Evolutionary conservation across 2,329 filamentous ascomycete species (phyloP), one percentile per base, ranked within the genome.

Genomic region (Neonectria faginata): DNA sequence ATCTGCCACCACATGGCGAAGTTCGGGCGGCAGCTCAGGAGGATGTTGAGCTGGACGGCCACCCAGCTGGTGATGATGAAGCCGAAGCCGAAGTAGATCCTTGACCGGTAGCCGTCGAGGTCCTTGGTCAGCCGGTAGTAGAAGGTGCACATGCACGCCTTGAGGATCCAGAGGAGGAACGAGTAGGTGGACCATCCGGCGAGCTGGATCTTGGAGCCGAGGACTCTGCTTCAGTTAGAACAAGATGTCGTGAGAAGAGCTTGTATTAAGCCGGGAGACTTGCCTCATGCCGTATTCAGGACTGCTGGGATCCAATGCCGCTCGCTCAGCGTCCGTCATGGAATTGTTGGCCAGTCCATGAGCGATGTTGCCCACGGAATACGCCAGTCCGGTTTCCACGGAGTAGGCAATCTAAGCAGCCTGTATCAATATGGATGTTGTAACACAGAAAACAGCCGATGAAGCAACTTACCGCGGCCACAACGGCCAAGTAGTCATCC

Each of bases 401-500:
- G 80, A 79, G 60, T 88, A 88, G 10, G 87, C 79, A 2, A 85
- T 72, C 85, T 88, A 64, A 2, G 0, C 2, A 57, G 2, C 7
- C 25, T 5, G 16, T 1, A 42, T 57, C 29, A n/a, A n/a, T n/a
- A n/a, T n/a, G n/a, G n/a, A n/a, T n/a, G n/a, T n/a, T n/a, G n/a
- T n/a, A n/a, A n/a, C n/a, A n/a, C n/a, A n/a, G n/a, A n/a, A n/a
- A n/a, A n/a, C n/a, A n/a, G n/a, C n/a, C n/a, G n/a, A n/a, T n/a
- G n/a, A n/a, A 16, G 10, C 2, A 16, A 65, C 75, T 57, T 53
- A 88, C 85, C 64, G 81, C 80, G 5, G 83, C 86, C 18, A 87
- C n/a, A 48, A 84, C 75, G 76, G 89, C 87, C 31, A 90, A 72
- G 69, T 86, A 89, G 65, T 91, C 88, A 73, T 90, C 88, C 1